Evolutionary conservation across 1,284 basidiomycete genomes (phyloP), one percentile per base, ranked within the genome.

Genomic region (Cutaneotrichosporon cavernicola): DNA sequence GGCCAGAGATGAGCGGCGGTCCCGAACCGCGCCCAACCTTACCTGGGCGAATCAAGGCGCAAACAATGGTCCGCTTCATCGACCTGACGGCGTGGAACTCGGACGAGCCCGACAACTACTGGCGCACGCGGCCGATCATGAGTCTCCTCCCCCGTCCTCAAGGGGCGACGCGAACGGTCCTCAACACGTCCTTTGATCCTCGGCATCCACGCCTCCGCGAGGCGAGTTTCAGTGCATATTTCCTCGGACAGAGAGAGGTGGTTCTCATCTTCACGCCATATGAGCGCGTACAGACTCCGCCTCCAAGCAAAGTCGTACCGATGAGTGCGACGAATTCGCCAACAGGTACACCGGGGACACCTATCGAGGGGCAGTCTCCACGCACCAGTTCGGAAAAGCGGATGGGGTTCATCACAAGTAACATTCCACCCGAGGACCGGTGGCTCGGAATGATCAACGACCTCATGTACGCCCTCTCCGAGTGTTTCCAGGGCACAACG

Each of bases 81-180:
- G 58, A 59, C 58, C 14, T 59, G 30, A 59, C 58, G 21, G 58
- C 58, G 13, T 59, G 50, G 47, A 59, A 59, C 47, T 51, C 58
- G n/a, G 31, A 59, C 58, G 58, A 59, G 11, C 58, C 58, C 14
- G 47, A 59, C 2, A 21, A 18, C 13, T 59, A 38, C 22, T 59
- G 58, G 58, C 46, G 58, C 11, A 59, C 58, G 3, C 58, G 58
- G 2, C 58, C 58, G 16, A 50, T 36, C 14, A 49, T 49, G 11
- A 30, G 31, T 11, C 58, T 59, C 10, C 47, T 50, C 30, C 32
- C 58, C 21, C 31, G 58, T 4, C 58, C 47, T 4, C 58, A 34
- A 22, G 47, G 58, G 11, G 34, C 58, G 11, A 38, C 31, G 4
- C 31, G 26, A 18, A 34, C 36, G 5, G 30, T 43, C 7, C 34